Evolutionary conservation across 345 rosid genomes (phyloP).

Genomic region (Aurinia saxatilis): DNA sequence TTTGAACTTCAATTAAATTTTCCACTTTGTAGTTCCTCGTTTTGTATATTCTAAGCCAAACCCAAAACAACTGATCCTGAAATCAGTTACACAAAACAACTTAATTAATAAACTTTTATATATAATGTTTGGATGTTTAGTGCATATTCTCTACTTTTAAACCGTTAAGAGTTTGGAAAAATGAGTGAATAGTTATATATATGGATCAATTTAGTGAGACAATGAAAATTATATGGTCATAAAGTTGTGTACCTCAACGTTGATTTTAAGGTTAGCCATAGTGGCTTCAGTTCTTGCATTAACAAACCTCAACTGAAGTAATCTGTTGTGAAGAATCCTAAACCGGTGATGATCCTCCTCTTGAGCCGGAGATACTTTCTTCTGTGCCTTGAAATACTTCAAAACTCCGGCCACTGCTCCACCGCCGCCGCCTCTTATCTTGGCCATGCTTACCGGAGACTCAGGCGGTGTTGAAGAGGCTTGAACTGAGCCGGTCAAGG

Average conservation of each 20-base stretch:
- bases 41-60: conserved; percentile 40
- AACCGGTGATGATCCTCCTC: conserved; percentile 50
- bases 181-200: no score
- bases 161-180: no score
- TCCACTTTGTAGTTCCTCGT: conserved; percentile 36
- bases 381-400: conserved; percentile 57
- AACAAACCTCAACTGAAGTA: conserved; percentile 58
- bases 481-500: conserved; percentile 11
- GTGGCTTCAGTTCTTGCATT: conserved; percentile 51
- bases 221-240: neutral
- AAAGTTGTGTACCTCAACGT: conserved; percentile 37
- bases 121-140: no score
- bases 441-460: conserved; percentile 15
- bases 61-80: conserved; percentile 48
- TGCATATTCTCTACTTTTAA: no score
- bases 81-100: neutral
- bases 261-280: conserved; percentile 23
- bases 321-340: conserved; percentile 37
- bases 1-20: conserved; percentile 34
- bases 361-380: conserved; percentile 44
- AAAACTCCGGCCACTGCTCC: conserved; percentile 51
- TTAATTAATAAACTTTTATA: neutral
- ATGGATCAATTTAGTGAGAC: no score
- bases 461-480: conserved; percentile 24
- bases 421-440: conserved; percentile 30